phyloP scores from a whole-genome alignment of 345 rosid species.

The Salix brachista region DNA sequence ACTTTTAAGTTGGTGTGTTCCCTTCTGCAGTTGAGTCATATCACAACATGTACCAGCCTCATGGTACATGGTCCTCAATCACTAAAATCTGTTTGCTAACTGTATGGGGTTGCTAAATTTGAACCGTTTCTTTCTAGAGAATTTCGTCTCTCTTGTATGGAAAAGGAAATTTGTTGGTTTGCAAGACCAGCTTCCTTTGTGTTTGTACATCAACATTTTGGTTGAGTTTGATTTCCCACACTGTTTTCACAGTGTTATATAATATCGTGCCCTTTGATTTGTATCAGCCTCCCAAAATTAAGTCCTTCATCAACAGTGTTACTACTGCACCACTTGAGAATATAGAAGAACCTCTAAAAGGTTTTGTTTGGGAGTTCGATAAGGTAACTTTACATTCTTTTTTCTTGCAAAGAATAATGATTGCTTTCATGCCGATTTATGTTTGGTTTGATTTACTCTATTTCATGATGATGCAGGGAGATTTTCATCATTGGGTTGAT shows the following conservation, averaged over 20 bases:
- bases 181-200: not conserved
- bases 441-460: constrained; percentile 11
- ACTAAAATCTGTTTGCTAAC: too few relatives aligned
- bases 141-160: not conserved
- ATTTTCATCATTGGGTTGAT: constrained; percentile 98
- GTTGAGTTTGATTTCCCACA: not conserved
- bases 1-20: not conserved
- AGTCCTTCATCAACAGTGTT: constrained; percentile 68
- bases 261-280: constrained; percentile 10
- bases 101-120: not conserved
- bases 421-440: not conserved
- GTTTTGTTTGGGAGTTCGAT: constrained; percentile 87
- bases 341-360: constrained; percentile 71
- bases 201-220: not conserved
- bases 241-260: not conserved
- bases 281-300: constrained; percentile 84
- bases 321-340: constrained; percentile 61
- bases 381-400: constrained; percentile 49
- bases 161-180: not conserved
- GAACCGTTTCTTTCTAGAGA: not conserved
- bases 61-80: too few relatives aligned
- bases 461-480: constrained; percentile 59
- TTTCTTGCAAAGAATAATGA: not conserved
- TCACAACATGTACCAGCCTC: too few relatives aligned
- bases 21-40: not conserved